Evolutionary conservation across 2,329 filamentous ascomycete species (phyloP).

Genomic region (Rugonectria rugulosa): DNA sequence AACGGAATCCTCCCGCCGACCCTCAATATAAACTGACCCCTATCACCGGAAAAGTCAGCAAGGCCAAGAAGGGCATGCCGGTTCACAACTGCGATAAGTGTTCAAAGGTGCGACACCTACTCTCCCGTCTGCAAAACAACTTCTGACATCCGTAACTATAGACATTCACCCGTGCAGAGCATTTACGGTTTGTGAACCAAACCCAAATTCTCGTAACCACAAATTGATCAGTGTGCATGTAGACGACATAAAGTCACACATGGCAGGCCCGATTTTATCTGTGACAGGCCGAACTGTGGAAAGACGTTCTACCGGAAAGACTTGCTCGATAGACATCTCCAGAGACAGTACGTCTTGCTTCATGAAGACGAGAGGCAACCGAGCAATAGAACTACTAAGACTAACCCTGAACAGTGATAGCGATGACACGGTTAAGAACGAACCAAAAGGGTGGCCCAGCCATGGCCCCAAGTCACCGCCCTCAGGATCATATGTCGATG

Average conservation of each 20-base stretch:
- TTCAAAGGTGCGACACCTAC: slow-evolving; percentile 52
- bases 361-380: not conserved
- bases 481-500: slow-evolving; percentile 20
- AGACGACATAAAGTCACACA: slow-evolving; percentile 70
- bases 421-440: slow-evolving; percentile 18
- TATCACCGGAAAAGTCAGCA: slow-evolving; percentile 63
- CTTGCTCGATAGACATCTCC: slow-evolving; percentile 63
- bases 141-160: slow-evolving; percentile 38
- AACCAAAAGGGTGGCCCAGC: slow-evolving; percentile 6
- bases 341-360: slow-evolving; percentile 45
- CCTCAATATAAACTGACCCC: slow-evolving; percentile 60
- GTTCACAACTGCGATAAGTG: slow-evolving; percentile 64
- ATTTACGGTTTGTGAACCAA: slow-evolving; percentile 58
- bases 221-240: slow-evolving; percentile 34
- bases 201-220: slow-evolving; percentile 12
- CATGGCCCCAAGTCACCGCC: slow-evolving; percentile 27
- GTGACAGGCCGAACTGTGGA: slow-evolving; percentile 61
- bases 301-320: slow-evolving; percentile 66
- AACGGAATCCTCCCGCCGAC: slow-evolving; percentile 43
- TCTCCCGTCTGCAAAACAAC: not conserved
- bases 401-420: slow-evolving; percentile 35
- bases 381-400: not conserved
- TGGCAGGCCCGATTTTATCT: slow-evolving; percentile 59
- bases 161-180: slow-evolving; percentile 70
- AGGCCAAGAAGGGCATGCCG: slow-evolving; percentile 66